Conservation (phyloP, 805 yeast genomes). For the Millerago galiae region DNA sequence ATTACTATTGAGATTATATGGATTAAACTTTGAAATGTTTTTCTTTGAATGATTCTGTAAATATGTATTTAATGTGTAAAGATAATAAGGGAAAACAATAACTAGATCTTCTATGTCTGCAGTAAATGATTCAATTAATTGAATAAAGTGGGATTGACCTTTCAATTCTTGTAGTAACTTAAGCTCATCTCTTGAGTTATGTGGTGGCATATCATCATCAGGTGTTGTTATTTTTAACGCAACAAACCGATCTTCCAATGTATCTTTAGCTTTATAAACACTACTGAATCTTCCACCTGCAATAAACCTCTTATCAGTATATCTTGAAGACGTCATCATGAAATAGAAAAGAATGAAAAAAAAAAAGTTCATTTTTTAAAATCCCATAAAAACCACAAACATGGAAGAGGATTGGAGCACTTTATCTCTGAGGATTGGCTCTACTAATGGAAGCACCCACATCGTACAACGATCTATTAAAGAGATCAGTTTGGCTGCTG, state of each 20-base stretch:
- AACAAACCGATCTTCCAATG: constrained; percentile 12
- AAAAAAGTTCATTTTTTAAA: no score
- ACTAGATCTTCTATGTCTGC: constrained; percentile 30
- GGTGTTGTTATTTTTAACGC: constrained; percentile 45
- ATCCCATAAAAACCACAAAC: no score
- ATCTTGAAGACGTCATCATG: constrained; percentile 9
- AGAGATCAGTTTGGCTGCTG: constrained; percentile 31
- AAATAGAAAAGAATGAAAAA: no score
- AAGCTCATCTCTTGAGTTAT: constrained; percentile 41
- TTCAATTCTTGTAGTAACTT: constrained; percentile 25
- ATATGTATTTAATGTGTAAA: constrained; percentile 29
- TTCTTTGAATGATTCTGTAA: constrained; percentile 28
- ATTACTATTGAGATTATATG: constrained; percentile 17
- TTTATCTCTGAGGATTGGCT: constrained; percentile 37
- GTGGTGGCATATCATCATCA: constrained; percentile 50
- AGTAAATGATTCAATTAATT: constrained; percentile 20
- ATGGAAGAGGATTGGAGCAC: constrained; percentile 35
- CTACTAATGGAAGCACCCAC: constrained; percentile 3
- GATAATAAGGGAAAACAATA: constrained; percentile 36
- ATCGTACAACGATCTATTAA: constrained; percentile 7
- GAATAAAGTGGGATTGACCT: constrained; percentile 14
- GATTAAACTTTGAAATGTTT: constrained; percentile 24
- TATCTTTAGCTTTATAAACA: constrained; percentile 27
- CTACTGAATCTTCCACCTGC: constrained; percentile 40
- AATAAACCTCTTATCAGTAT: constrained; percentile 19